These are phyloP conservation scores for Diplocarpon rosae DNA, from an alignment of 2,329 filamentous ascomycete genomes.

Conservation along the genomic window DNA sequence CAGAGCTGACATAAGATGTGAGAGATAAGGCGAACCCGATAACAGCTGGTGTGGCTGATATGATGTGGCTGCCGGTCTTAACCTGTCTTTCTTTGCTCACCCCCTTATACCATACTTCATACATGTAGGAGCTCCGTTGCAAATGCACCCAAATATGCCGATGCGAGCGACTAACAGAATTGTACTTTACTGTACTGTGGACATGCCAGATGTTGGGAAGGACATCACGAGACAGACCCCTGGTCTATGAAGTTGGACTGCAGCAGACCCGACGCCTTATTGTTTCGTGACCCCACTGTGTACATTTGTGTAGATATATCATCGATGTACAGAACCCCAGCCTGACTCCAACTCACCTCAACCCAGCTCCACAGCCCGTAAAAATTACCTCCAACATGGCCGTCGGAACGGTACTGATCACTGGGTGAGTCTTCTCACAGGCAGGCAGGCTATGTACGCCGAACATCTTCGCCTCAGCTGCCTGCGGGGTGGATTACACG, in stretches of 20 bases:
- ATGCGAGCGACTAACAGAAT: background rate
- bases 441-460: background rate
- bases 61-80: background rate
- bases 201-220: too few relatives aligned
- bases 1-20: background rate
- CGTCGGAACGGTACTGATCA: constrained; percentile 80
- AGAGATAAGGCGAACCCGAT: too few relatives aligned
- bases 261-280: too few relatives aligned
- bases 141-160: background rate
- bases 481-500: background rate
- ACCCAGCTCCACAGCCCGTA: background rate
- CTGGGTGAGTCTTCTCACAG: constrained; percentile 56
- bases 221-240: too few relatives aligned
- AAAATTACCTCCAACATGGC: constrained; percentile 46
- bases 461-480: background rate
- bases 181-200: background rate
- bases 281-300: too few relatives aligned
- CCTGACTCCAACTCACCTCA: background rate
- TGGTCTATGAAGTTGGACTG: too few relatives aligned
- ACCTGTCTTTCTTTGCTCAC: too few relatives aligned
- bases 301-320: too few relatives aligned
- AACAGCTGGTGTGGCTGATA: constrained; percentile 1
- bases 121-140: background rate
- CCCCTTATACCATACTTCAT: too few relatives aligned
- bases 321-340: background rate